Base-by-base conservation (phyloP, 2,329 filamentous ascomycete genomes). In the Lasiodiplodia hormozganensis region DNA sequence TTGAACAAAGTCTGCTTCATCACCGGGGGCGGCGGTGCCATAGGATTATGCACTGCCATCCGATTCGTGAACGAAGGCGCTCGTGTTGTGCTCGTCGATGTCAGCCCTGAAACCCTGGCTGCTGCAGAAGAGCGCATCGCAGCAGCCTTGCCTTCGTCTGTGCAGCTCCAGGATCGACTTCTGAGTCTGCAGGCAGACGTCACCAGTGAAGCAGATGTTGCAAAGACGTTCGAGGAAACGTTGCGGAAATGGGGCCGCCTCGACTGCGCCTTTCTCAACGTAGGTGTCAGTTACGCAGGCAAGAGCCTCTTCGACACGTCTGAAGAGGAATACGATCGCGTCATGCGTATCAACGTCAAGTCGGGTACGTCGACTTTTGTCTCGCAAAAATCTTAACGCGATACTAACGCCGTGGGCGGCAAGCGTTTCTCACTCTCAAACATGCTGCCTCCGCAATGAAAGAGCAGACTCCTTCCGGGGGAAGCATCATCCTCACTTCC, bases 401-500 rank as follows among this genome's bases (percentile, higher is more conserved):
- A 38, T 21, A 16, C 56, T 58, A n/a, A 58, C 23, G 21, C 6
- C 8, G 7, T 25, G 34, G 11, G 2, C 31, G 47, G 3, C 8
- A 31, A 77, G 77, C 78, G 10, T 80, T 80, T 68, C 73, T 81
- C n/a, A 76, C 76, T 49, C 71, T 81, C 43, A 81, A 80, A 66
- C 76, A 80, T 64, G 72, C 74, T 7, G 78, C 75, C 5, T 71
- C 72, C 6, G 76, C 75, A 4, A 80, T 81, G 77, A 73, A 73
- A 40, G 70, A 74, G 7, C 70, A 74, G 14, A 72, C 73, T 21
- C 73, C 72, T 28, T 10, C 36, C 5, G 77, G 78, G 52, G 79
- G 79, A 6, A 81, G 79, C 52, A 81, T 81, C 47, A 77, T 81
- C 65, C 71, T 81, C 40, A 76, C 78, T 12, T 81, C 79, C 7